Base-by-base conservation (phyloP, 768 basidiomycete species). In the Rhizopogon roseolus region DNA sequence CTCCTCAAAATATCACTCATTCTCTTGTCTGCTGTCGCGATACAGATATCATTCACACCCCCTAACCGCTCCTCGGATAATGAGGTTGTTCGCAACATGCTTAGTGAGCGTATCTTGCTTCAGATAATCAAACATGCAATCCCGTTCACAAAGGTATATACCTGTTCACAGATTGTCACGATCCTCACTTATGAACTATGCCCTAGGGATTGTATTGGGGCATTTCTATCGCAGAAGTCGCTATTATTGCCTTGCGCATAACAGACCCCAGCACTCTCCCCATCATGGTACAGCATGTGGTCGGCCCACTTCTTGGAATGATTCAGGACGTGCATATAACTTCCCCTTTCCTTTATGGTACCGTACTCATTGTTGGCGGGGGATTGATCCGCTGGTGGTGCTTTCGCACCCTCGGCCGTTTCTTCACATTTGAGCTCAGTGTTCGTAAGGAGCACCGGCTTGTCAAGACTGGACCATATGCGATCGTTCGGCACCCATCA, bases 371-470 rank as follows among this genome's bases (percentile, higher is more conserved):
- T 37, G 37, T 58, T 4, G 10, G 41, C n/a, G 68, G 64, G 17
- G 58, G 54, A 6, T 22, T 59, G 17, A 27, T 71, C 27, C 67
- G 69, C 34, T 37, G 57, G 39, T 38, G 16, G 25, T 69, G 71
- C 52, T 69, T 48, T 58, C 68, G 62, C 49, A 65, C 69, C 6
- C 69, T 77, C 5, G 73, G 73, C 2, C 64, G 63, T 5, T 59
- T 75, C 16, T 77, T 76, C 61, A 77, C 75, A 0, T 76, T 76
- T 51, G 72, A 76, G 44, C 70, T 76, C 41, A 69, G 71, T 36
- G 72, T 76, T 41, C 71, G 66, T 8, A 69, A 65, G 1, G 64
- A 71, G 53, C 76, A 77, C 58, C 63, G 66, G 52, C 71, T 77
- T 40, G 62, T 77, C 53, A 76, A 71, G 2, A 58, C 64, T 19